A percentile compares a stretch with the other conserved stretches of the same genome.
phyloP scores from a whole-genome alignment of 371 early-diverging fungal species.

The Choanephora cucurbitarum region DNA sequence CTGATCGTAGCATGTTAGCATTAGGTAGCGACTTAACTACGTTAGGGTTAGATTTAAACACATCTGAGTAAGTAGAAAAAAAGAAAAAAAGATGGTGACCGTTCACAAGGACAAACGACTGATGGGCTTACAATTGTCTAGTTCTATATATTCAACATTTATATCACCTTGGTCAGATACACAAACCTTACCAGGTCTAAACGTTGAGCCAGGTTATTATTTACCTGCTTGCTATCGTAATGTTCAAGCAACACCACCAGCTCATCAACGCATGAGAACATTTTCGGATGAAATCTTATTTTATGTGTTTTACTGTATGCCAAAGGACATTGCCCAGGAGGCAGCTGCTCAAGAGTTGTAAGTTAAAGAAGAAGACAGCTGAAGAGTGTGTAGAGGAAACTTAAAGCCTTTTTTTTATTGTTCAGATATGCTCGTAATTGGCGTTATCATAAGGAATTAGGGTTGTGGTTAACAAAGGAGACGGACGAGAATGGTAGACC shows the following conservation, averaged over 20 bases:
- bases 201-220: constrained; percentile 75
- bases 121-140: no score
- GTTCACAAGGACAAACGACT: no score
- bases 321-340: constrained; percentile 86
- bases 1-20: constrained; percentile 69
- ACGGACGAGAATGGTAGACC: constrained; percentile 37
- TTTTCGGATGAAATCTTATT: constrained; percentile 92
- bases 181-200: constrained; percentile 45
- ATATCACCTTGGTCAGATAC: constrained; percentile 83
- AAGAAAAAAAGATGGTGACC: background rate
- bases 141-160: constrained; percentile 78
- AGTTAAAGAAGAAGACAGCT: constrained; percentile 14
- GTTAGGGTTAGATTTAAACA: constrained; percentile 77
- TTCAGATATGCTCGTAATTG: constrained; percentile 77
- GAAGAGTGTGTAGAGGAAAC: background rate
- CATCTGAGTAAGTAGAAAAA: constrained; percentile 58
- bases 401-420: constrained; percentile 3
- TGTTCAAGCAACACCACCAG: constrained; percentile 69
- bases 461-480: constrained; percentile 83
- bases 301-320: constrained; percentile 94
- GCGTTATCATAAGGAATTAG: constrained; percentile 89
- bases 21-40: constrained; percentile 79
- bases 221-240: constrained; percentile 74
- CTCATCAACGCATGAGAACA: constrained; percentile 66
- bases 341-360: constrained; percentile 91